phyloP scores from a whole-genome alignment of 352 stramenopile genomes.

The Globisporangium okanoganense region DNA sequence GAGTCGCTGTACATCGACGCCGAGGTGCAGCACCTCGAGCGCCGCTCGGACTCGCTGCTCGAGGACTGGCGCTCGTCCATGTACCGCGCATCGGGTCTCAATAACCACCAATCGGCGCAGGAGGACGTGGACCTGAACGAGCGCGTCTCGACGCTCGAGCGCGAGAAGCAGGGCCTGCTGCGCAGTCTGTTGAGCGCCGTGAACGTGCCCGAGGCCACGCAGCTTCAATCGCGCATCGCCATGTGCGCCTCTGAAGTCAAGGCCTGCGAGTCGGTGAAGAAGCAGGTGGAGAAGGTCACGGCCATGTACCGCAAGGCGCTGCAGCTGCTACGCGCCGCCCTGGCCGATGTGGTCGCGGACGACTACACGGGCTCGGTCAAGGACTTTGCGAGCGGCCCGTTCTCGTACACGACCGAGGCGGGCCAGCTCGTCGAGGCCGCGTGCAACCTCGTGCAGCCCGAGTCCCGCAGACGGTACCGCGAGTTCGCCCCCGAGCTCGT shows the following conservation, averaged over 20 bases:
- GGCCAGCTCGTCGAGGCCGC: slow-evolving; percentile 62
- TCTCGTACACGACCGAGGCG: slow-evolving; percentile 62
- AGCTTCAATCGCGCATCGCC: slow-evolving; percentile 70
- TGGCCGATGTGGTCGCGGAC: slow-evolving; percentile 59
- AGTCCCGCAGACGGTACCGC: slow-evolving; percentile 62
- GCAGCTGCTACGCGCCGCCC: slow-evolving; percentile 58
- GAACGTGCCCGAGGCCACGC: slow-evolving; percentile 45
- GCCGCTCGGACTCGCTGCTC: slow-evolving; percentile 44
- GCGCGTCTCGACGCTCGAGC: slow-evolving; percentile 45
- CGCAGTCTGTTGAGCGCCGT: slow-evolving; percentile 38
- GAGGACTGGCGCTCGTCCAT: slow-evolving; percentile 42
- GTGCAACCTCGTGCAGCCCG: slow-evolving; percentile 60
- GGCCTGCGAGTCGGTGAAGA: slow-evolving; percentile 62
- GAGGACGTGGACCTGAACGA: slow-evolving; percentile 26
- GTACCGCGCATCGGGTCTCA: slow-evolving; percentile 13
- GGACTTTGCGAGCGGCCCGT: slow-evolving; percentile 69
- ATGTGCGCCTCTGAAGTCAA: slow-evolving; percentile 71
- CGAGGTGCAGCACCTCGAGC: slow-evolving; percentile 54
- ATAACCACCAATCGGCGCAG: slow-evolving; percentile 2
- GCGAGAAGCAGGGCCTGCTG: slow-evolving; percentile 57
- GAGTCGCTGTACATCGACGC: slow-evolving; percentile 46
- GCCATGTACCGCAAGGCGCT: slow-evolving; percentile 62
- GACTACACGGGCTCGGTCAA: slow-evolving; percentile 59
- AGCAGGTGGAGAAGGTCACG: slow-evolving; percentile 57
- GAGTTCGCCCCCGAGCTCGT: slow-evolving; percentile 44